A percentile compares a stretch with the other conserved stretches of the same genome.
Evolutionary conservation across 176 grass and related monocot genomes (phyloP).

Genomic region (Chloris gayana): DNA sequence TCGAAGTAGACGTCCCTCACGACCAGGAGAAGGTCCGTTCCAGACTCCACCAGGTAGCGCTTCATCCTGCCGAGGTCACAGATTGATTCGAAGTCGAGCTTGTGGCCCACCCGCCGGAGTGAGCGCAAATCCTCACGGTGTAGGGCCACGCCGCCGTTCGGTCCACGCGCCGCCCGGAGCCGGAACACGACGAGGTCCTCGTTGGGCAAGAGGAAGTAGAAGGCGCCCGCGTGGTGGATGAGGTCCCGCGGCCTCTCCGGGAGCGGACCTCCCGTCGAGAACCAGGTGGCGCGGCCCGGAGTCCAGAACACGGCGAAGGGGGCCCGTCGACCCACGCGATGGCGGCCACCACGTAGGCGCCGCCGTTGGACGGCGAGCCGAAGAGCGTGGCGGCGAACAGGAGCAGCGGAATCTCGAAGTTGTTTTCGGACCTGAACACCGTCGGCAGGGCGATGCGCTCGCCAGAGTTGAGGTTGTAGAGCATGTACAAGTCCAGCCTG

Average conservation of each 20-base stretch:
- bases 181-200: slow-evolving; percentile 23
- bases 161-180: neutral
- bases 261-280: neutral
- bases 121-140: neutral
- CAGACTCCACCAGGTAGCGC: slow-evolving; percentile 44
- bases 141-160: neutral
- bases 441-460: slow-evolving; percentile 2
- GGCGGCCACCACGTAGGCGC: slow-evolving; percentile 32
- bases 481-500: neutral
- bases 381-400: slow-evolving; percentile 25
- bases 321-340: neutral
- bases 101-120: slow-evolving; percentile 7
- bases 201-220: slow-evolving; percentile 23
- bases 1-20: slow-evolving; percentile 26
- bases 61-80: neutral
- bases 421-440: neutral
- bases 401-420: neutral
- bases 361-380: slow-evolving; percentile 7
- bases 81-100: neutral
- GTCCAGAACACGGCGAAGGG: slow-evolving; percentile 25
- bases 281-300: slow-evolving; percentile 13
- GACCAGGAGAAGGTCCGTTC: slow-evolving; percentile 36
- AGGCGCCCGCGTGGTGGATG: slow-evolving; percentile 7
- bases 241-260: neutral
- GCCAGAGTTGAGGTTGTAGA: slow-evolving; percentile 45